Base-by-base conservation (phyloP, 805 yeast species). In the Komagataella mondaviorum region DNA sequence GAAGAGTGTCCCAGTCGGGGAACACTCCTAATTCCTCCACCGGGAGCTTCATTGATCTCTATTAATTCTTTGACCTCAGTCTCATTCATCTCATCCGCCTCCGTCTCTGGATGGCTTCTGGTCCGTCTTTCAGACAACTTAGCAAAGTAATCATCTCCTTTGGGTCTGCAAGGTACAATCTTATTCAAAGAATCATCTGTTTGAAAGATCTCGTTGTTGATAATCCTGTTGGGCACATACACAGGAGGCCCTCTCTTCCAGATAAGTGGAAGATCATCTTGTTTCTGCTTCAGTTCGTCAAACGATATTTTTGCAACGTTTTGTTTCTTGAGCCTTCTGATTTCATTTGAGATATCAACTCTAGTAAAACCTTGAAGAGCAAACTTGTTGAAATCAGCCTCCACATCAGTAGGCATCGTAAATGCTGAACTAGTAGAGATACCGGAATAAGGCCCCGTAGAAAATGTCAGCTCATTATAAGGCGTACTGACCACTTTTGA, bases 171-270 rank as follows among this genome's bases (percentile, higher is more conserved):
- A 23, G 22, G 22, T 18, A 47, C 20, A 22, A 46, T 30, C 23
- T 23, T 44, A 22, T 47, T 50, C 22, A 47, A 45, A 24, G 54
- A 43, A 24, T 51, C 54, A 20, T 45, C 46, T n/a, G 24, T 45
- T 10, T 30, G 49, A 6, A 44, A 22, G 7, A 17, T 17, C 23
- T 49, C 47, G 30, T 45, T 45, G 23, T 59, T 64, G 50, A 62
- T 52, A 23, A 73, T 52, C 53, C 83, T 61, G 54, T 68, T 70
- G 5, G 67, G 60, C 17, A 77, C 60, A 30, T 71, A 66, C 8
- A 76, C 68, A 23, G 88, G 85, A 2, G 89, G 84, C 0, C 86
- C 78, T 58, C 83, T 72, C 62, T 78, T 83, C 86, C 89, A 85
- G 16, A 85, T 61, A 14, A 78, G 58, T 44, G 80, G 78, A 12